These are phyloP conservation scores for Pseudoturritis turrita DNA, from an alignment of 345 rosid species.

Conservation along the genomic window DNA sequence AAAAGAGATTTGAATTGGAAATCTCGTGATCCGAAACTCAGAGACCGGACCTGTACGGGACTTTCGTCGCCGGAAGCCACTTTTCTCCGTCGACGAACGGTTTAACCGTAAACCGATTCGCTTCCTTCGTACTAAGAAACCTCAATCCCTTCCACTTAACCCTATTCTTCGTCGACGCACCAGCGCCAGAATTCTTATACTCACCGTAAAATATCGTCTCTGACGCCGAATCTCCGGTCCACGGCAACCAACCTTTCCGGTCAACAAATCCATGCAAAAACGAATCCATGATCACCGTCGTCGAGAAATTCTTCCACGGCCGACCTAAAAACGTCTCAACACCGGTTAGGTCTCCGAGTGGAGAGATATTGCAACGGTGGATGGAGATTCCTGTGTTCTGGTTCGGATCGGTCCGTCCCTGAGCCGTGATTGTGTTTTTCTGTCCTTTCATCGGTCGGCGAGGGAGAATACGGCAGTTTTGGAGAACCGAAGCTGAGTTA, in stretches of 20 bases:
- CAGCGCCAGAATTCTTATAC: constrained; percentile 49
- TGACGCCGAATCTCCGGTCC: constrained; percentile 65
- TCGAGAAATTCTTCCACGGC: constrained; percentile 72
- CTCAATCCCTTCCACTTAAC: constrained; percentile 75
- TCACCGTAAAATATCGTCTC: constrained; percentile 62
- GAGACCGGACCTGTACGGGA: constrained; percentile 41
- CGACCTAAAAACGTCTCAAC: constrained; percentile 57
- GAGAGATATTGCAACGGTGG: constrained; percentile 57
- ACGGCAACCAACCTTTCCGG: constrained; percentile 64
- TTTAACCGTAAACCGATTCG: constrained; percentile 47
- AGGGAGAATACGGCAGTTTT: constrained; percentile 61
- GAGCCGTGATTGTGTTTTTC: constrained; percentile 68
- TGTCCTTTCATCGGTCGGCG: constrained; percentile 58
- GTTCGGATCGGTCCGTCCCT: constrained; percentile 66
- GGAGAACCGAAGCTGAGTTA: constrained; percentile 68
- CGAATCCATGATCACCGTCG: constrained; percentile 49
- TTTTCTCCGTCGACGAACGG: constrained; percentile 45
- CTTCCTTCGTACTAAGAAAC: constrained; percentile 35
- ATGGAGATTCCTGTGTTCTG: constrained; percentile 75
- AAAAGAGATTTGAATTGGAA: background rate
- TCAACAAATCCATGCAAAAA: constrained; percentile 44
- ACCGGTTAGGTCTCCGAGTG: constrained; percentile 39
- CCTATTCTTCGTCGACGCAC: constrained; percentile 46
- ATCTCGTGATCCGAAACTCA: constrained; percentile 13
- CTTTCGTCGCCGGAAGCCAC: constrained; percentile 47